A percentile compares a stretch with the other conserved stretches of the same genome.
phyloP scores from a whole-genome alignment of 805 yeast genomes.

The Priceomyces castillae region DNA sequence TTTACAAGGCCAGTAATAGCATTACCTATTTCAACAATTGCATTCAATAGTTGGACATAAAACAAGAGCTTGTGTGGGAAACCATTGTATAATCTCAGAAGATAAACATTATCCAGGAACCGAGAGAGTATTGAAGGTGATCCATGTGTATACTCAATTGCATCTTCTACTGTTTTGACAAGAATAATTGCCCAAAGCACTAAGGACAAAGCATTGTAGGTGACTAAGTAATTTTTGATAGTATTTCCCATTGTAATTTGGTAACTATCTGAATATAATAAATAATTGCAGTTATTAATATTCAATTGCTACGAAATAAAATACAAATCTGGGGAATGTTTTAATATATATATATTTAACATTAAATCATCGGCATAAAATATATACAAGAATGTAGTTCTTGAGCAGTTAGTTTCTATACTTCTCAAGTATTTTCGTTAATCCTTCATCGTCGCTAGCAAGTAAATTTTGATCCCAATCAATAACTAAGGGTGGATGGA shows the following conservation, averaged over 20 bases:
- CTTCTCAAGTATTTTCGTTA: conserved; percentile 28
- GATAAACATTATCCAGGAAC: conserved; percentile 9
- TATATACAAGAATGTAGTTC: background rate
- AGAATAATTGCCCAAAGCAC: conserved; percentile 19
- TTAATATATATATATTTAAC: background rate
- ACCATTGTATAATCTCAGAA: conserved; percentile 8
- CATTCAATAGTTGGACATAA: conserved; percentile 23
- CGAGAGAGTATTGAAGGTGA: conserved; percentile 1
- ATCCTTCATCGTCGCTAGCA: conserved; percentile 36
- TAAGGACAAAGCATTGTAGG: conserved; percentile 17
- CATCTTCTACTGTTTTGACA: conserved; percentile 11
- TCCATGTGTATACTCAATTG: conserved; percentile 2
- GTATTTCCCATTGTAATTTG: background rate
- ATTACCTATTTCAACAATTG: conserved; percentile 23
- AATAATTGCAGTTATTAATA: too few species aligned
- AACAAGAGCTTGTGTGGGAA: conserved; percentile 31
- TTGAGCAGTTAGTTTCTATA: conserved; percentile 13
- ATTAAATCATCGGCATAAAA: background rate
- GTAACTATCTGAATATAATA: background rate
- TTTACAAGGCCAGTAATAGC: conserved; percentile 25
- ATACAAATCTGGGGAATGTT: background rate
- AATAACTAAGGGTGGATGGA: conserved; percentile 41
- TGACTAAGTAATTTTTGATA: conserved; percentile 6
- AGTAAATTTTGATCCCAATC: conserved; percentile 46
- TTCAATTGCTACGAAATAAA: too few species aligned